Percentiles rank a stretch among this genome's conserved stretches.
These are phyloP conservation scores for Tetracentron sinense DNA, from an alignment of 164 flowering plant genomes.

Conservation along the genomic window DNA sequence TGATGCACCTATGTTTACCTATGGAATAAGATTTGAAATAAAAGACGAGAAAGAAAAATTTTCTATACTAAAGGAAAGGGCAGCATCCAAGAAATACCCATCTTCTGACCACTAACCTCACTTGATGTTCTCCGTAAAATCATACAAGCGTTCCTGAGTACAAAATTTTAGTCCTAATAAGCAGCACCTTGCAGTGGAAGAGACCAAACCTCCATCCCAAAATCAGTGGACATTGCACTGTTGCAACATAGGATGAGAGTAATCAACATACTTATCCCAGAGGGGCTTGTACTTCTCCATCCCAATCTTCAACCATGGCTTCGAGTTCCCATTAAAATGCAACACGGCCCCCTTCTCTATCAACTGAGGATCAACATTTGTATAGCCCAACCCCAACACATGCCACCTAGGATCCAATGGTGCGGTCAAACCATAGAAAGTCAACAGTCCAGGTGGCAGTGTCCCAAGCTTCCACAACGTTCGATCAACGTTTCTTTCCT, in stretches of 20 bases:
- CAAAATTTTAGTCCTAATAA: conserved; percentile 1
- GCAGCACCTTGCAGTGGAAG: conserved; percentile 6
- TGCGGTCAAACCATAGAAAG: conserved; percentile 76
- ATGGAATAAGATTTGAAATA: not conserved
- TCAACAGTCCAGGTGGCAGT: conserved; percentile 75
- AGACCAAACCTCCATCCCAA: not conserved
- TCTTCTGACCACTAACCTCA: not conserved
- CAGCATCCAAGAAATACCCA: conserved; percentile 3
- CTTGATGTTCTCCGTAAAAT: not conserved
- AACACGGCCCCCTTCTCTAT: conserved; percentile 75
- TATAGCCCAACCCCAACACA: conserved; percentile 74
- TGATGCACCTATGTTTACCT: not conserved
- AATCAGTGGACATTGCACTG: conserved; percentile 65
- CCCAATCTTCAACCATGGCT: conserved; percentile 90
- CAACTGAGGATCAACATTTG: conserved; percentile 55
- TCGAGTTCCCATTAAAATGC: conserved; percentile 81
- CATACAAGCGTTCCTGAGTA: not conserved
- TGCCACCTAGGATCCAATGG: conserved; percentile 77
- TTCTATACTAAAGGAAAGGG: not conserved
- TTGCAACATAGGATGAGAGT: conserved; percentile 57
- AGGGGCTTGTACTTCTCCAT: conserved; percentile 74
- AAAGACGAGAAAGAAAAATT: not conserved
- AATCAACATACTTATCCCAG: conserved; percentile 83
- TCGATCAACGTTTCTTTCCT: conserved; percentile 69
- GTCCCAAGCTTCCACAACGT: conserved; percentile 91